phyloP scores from a whole-genome alignment of 345 rosid species.

The Ricinus communis region DNA sequence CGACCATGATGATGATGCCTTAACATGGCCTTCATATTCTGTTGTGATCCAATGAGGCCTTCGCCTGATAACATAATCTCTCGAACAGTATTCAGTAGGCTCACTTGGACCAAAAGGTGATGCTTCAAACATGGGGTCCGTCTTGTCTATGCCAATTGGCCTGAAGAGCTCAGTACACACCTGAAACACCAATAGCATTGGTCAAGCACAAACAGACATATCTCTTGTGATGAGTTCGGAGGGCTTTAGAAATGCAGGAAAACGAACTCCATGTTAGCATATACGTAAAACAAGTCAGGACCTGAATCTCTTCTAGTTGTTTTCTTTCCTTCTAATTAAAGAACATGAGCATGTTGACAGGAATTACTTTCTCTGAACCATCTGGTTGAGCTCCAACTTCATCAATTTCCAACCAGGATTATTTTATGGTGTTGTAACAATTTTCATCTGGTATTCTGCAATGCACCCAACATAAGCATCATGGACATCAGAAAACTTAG shows the following conservation, averaged over 20 bases:
- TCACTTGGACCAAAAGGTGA: not conserved
- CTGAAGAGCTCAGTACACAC: not conserved
- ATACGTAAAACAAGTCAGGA: not conserved
- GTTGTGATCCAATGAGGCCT: conserved; percentile 17
- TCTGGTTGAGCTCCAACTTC: conserved; percentile 20
- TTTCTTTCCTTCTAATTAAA: too few species aligned
- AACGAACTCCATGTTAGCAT: not conserved
- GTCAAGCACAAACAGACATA: too few species aligned
- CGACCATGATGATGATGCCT: conserved; percentile 10
- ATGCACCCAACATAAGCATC: not conserved
- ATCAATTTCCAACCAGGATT: conserved; percentile 39
- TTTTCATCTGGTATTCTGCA: conserved; percentile 32
- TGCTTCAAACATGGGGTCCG: conserved; percentile 16
- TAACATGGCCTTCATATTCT: too few species aligned
- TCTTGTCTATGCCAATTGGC: not conserved
- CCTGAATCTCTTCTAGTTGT: too few species aligned
- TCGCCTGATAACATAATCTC: not conserved
- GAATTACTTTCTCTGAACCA: too few species aligned
- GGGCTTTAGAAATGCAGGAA: not conserved
- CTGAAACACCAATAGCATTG: not conserved
- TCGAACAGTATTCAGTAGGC: not conserved
- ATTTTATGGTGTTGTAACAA: conserved; percentile 32
- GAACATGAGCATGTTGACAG: too few species aligned
- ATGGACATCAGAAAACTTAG: too few species aligned
- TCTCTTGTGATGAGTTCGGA: not conserved